phyloP scores from a whole-genome alignment of 176 grass and related monocot genomes.

The Panicum miliaceum region DNA sequence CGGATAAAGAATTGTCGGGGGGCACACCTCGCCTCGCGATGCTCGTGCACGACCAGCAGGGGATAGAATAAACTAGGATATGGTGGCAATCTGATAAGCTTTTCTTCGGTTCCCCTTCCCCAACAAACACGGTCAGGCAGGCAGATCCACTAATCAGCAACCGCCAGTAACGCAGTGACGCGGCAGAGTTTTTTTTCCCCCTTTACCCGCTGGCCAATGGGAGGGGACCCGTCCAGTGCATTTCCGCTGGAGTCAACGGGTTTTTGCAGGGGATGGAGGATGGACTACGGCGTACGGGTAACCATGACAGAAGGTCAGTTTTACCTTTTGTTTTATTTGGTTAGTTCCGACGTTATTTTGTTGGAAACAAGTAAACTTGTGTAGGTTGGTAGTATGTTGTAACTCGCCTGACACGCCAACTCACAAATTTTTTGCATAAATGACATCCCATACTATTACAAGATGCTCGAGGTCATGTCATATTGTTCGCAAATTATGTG shows the following conservation, averaged over 20 bases:
- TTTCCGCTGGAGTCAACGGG: not conserved
- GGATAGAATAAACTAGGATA: not conserved
- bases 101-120: not conserved
- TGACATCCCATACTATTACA: not conserved
- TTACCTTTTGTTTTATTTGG: not conserved
- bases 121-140: not conserved
- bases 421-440: not conserved
- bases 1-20: not conserved
- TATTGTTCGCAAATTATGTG: too few relatives aligned
- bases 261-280: not conserved
- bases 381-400: too few relatives aligned
- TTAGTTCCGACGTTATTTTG: too few relatives aligned
- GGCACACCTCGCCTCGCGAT: not conserved
- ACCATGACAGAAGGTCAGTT: not conserved
- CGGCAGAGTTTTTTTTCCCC: not conserved
- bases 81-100: not conserved
- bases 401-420: not conserved
- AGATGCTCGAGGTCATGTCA: too few relatives aligned
- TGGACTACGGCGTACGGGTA: not conserved
- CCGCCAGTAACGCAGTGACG: constrained; percentile 2
- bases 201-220: not conserved
- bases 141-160: constrained; percentile 25
- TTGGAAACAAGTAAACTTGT: too few relatives aligned
- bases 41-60: constrained; percentile 14
- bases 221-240: not conserved